These are phyloP conservation scores for Epichloe brachyelytri DNA, from an alignment of 2,329 filamentous ascomycete genomes.

Conservation along the genomic window DNA sequence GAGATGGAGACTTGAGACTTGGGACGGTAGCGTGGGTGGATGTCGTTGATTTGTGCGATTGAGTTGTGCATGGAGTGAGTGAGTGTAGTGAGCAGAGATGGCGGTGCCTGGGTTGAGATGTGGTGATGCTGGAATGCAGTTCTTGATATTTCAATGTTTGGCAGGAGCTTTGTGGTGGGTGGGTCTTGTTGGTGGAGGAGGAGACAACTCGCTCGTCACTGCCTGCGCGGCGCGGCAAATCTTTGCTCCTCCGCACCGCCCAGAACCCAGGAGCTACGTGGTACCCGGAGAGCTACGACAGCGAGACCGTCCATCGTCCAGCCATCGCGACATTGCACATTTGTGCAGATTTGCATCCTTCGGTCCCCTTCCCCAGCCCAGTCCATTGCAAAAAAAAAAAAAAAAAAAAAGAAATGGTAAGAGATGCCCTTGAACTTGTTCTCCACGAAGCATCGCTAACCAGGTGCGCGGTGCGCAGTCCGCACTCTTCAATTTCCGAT, in stretches of 20 bases:
- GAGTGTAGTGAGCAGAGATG: too few relatives aligned
- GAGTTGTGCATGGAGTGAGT: too few relatives aligned
- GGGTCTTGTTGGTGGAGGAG: too few relatives aligned
- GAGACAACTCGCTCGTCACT: neutral
- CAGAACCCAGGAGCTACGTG: neutral
- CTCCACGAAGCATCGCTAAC: neutral
- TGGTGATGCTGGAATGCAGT: too few relatives aligned
- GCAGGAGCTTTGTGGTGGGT: too few relatives aligned
- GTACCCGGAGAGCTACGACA: neutral
- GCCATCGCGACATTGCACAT: neutral
- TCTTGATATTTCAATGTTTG: too few relatives aligned
- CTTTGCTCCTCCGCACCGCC: conserved; percentile 19
- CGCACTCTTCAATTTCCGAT: conserved; percentile 98
- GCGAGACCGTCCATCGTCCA: neutral
- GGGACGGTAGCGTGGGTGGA: too few relatives aligned
- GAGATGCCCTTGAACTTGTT: neutral
- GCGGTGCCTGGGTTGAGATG: too few relatives aligned
- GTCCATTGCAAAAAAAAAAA: neutral
- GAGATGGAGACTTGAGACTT: too few relatives aligned
- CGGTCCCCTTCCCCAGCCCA: neutral
- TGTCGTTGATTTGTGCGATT: too few relatives aligned
- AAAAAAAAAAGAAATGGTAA: neutral
- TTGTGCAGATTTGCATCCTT: neutral
- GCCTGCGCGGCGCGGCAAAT: conserved; percentile 17
- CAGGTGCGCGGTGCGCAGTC: conserved; percentile 41